Conservation (phyloP, 305 asterid genomes). For the Fraxinus floribunda region DNA sequence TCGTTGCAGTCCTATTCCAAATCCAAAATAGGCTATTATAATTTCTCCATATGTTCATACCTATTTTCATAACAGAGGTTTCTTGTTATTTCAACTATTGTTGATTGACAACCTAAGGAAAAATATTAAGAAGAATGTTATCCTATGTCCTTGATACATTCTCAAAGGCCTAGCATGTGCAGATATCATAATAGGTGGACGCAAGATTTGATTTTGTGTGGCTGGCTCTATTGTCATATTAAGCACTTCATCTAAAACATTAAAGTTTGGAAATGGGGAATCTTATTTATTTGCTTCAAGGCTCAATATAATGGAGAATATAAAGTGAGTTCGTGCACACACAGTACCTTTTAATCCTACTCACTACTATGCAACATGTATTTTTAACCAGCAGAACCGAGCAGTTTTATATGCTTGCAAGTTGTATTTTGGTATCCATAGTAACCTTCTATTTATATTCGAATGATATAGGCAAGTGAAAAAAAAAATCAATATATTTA, state of each 20-base stretch:
- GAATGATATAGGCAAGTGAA: neutral
- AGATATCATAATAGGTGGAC: neutral
- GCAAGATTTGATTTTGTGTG: neutral
- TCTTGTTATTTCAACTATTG: neutral
- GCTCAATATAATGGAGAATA: neutral
- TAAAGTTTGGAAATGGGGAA: neutral
- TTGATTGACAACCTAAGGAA: neutral
- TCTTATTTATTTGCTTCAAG: neutral
- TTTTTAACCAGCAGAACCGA: neutral
- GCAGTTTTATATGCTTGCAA: neutral
- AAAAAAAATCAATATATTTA: neutral
- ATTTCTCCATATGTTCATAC: neutral
- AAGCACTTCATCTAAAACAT: neutral
- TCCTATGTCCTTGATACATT: neutral
- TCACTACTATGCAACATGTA: neutral
- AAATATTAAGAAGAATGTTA: neutral
- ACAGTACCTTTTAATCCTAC: neutral
- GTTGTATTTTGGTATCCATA: neutral
- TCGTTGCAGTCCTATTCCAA: neutral
- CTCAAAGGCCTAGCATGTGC: neutral
- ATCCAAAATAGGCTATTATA: neutral
- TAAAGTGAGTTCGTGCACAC: neutral
- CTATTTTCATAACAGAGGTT: neutral
- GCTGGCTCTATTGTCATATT: neutral
- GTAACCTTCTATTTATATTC: neutral